Base-by-base conservation (phyloP, 208 protist species). In the Crithidia expoeki region DNA sequence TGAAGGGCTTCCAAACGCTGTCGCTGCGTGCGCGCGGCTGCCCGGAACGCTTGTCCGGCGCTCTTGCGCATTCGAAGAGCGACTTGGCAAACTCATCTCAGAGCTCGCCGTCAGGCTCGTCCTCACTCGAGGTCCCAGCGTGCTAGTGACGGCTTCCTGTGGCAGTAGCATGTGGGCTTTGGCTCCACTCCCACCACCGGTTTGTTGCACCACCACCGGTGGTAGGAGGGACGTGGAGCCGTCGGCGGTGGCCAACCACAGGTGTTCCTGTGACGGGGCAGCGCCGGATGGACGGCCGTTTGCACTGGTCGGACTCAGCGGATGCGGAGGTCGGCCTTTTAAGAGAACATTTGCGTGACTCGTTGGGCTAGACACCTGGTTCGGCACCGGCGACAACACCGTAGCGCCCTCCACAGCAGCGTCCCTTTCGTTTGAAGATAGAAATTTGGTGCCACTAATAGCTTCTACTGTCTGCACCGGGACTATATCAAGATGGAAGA, bases 81-180 rank as follows among this genome's bases (percentile, higher is more conserved):
- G 27, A 25, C 40, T 49, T 4, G 5, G 25, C 23, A n/a, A 25
- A 2, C 1, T 1, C n/a, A 4, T 21, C 1, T 33, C 44, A 30
- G 61, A 19, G 23, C 5, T 66, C 2, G 47, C 32, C 12, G 36
- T 14, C 36, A 47, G 16, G 28, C 7, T 30, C 9, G 40, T 36
- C 51, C n/a, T 19, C 23, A 70, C 34, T 7, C 42, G 40, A 4
- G 72, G 64, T 0, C 72, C 72, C 1, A 77, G 64, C 5, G 61
- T 32, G 34, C 32, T 68, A 30, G 33, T 56, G 3, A 68, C 57
- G 2, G 64, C 72, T 38, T 77, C 57, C 23, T 58, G 55, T 23
- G 73, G 73, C 3, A 79, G 66, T 21, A 73, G 42, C 11, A 77
- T 46, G 6, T 77, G 60, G 57, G 47, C 44, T 44, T 77, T 77